Base-by-base conservation (phyloP, 176 grass and related monocot species). In the sorghum (Sorghum bicolor) region DNA sequence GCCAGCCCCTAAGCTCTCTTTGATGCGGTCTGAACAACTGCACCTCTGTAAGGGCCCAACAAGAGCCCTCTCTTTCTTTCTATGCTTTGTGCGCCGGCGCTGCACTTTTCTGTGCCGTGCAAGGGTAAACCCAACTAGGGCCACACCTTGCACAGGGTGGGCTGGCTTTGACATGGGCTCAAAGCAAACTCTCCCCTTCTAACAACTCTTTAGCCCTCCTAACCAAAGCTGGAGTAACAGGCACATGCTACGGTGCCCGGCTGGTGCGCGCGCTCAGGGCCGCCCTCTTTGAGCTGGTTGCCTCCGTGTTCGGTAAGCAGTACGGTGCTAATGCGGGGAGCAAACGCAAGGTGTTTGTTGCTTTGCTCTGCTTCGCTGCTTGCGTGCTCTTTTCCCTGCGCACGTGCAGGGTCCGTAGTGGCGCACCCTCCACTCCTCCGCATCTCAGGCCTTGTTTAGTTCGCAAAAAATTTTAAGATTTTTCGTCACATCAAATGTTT, bases 201-300 rank as follows among this genome's bases (percentile, higher is more conserved):
- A 0, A 64, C 76, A 72, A 86, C 76, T 79, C 84, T 86, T 64
- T 52, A 28, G 75, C 84, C 75, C 84, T 72, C 84, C 84, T 0
- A 5, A 36, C 38, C 75, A 47, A n/a, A n/a, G n/a, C n/a, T n/a
- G 74, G 83, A 71, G 83, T 85, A 1, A 78, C 83, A 47, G 52
- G 75, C 83, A 11, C 26, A 19, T 30, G 39, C 65, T 0, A 70
- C 75, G 13, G 2, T 7, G 20, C 75, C 29, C 5, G 83, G 83
- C 83, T 12, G 71, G 1, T 11, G 28, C 82, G 82, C 2, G 30
- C 14, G 60, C 0, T 10, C 8, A 2, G 43, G 25, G 10, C 0
- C 0, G 7, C 1, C 1, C 12, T 19, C 8, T 37, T 84, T 84
- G 52, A 28, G 15, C 41, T 50, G 60, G 31, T 2, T 12, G 0